Evolutionary conservation across 495 filamentous ascomycete genomes (phyloP).

Genomic region (Acidomyces sp.): DNA sequence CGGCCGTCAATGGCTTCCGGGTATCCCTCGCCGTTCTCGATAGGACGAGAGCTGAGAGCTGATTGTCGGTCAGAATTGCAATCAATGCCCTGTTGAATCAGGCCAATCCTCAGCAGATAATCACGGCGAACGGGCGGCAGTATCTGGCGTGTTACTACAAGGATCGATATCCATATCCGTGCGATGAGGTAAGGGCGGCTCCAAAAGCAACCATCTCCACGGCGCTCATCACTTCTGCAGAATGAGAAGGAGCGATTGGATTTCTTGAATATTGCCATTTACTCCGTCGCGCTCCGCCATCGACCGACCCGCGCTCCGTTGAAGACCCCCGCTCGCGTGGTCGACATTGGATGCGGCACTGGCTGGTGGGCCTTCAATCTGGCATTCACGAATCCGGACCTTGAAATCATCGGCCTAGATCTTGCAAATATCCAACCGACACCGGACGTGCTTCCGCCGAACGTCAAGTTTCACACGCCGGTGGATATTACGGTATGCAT

Average conservation of each 20-base stretch:
- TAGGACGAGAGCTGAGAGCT: no score
- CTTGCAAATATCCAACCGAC: background rate
- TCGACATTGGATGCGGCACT: background rate
- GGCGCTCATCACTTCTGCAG: no score
- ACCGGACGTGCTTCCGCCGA: background rate
- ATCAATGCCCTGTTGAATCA: no score
- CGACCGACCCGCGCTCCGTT: background rate
- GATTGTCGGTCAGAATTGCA: no score
- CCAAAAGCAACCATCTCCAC: no score
- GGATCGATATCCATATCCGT: background rate
- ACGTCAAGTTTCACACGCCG: background rate
- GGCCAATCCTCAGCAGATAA: no score
- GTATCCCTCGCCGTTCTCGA: no score
- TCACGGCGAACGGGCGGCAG: no score
- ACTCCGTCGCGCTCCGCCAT: background rate
- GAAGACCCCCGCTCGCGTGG: background rate
- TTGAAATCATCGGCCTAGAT: background rate
- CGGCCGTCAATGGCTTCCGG: no score
- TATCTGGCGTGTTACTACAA: no score
- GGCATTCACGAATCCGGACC: background rate
- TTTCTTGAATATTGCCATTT: background rate
- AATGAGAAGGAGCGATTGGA: no score
- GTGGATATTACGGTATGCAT: background rate
- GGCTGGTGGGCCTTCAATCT: background rate
- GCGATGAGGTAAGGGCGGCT: no score